Evolutionary conservation across 225 moss, liverwort and hornwort genomes (phyloP).

Genomic region (Asterella californica): DNA sequence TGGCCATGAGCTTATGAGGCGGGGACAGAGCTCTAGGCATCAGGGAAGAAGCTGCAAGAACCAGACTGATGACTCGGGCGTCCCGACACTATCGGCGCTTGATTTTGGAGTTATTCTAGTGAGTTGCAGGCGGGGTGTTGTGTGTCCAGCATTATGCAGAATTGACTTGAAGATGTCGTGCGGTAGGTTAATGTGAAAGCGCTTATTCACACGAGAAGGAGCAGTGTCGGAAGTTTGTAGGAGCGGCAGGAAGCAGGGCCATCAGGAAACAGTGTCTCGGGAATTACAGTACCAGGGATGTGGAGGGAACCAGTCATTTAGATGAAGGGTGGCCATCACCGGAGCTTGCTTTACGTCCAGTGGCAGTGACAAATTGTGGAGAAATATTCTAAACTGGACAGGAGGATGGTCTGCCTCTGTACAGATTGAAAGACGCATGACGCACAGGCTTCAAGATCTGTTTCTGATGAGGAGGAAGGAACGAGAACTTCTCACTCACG

Average conservation of each 20-base stretch:
- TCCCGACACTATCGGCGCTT: neutral
- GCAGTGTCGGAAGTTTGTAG: neutral
- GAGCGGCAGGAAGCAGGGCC: neutral
- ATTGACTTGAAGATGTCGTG: neutral
- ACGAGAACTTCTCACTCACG: neutral
- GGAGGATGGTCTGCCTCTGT: neutral
- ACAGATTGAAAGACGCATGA: neutral
- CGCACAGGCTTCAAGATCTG: constrained; percentile 11
- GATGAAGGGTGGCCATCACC: neutral
- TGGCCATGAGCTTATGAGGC: neutral
- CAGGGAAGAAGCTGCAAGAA: neutral
- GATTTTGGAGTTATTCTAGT: neutral
- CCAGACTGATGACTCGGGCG: neutral
- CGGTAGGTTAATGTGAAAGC: neutral
- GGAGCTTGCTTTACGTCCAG: neutral
- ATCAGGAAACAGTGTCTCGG: neutral
- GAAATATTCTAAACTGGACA: neutral
- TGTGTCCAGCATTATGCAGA: neutral
- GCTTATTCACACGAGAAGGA: neutral
- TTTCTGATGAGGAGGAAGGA: neutral
- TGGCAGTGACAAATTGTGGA: neutral
- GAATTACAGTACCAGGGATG: neutral
- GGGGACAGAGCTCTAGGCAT: neutral
- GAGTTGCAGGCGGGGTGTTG: neutral
- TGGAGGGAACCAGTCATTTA: neutral